These are phyloP conservation scores for Ophiostoma triangulosporum DNA, from an alignment of 2,329 filamentous ascomycete genomes.

Conservation along the genomic window DNA sequence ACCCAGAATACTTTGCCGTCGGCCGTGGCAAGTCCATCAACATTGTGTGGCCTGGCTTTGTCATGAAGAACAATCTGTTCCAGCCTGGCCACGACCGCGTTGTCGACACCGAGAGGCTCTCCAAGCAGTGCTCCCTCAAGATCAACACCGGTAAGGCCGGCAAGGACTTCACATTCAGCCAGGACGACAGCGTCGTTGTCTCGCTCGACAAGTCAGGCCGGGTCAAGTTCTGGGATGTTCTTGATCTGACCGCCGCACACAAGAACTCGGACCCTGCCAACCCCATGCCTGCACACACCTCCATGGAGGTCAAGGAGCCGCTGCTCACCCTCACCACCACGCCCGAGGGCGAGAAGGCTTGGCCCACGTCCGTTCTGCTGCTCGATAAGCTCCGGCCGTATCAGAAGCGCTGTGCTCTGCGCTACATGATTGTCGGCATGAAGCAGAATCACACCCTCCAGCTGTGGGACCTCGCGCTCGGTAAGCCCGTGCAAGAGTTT, in stretches of 20 bases:
- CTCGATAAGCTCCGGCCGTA: constrained; percentile 94
- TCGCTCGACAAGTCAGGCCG: constrained; percentile 94
- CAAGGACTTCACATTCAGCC: constrained; percentile 96
- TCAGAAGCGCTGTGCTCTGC: constrained; percentile 73
- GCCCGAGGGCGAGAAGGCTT: constrained; percentile 80
- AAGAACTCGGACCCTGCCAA: constrained; percentile 36
- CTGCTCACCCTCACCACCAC: constrained; percentile 78
- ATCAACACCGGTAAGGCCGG: constrained; percentile 96
- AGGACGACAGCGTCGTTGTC: constrained; percentile 87
- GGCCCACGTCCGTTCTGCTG: constrained; percentile 90
- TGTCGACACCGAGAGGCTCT: constrained; percentile 78
- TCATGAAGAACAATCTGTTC: constrained; percentile 49
- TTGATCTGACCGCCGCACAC: constrained; percentile 50
- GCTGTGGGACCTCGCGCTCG: constrained; percentile 91
- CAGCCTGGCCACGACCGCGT: constrained; percentile 50
- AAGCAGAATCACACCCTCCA: constrained; percentile 98
- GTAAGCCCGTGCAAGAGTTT: constrained; percentile 92
- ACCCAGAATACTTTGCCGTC: constrained; percentile 89
- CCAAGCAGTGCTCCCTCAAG: constrained; percentile 75
- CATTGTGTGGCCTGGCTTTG: constrained; percentile 59
- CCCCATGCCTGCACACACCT: constrained; percentile 39
- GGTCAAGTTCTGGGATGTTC: constrained; percentile 97
- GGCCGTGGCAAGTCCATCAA: constrained; percentile 93
- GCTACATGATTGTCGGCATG: constrained; percentile 94
- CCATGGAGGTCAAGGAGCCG: constrained; percentile 71